These are phyloP conservation scores for Hyphopichia wangnamkhiaoensis DNA, from an alignment of 1,139 yeast species.

Conservation along the genomic window DNA sequence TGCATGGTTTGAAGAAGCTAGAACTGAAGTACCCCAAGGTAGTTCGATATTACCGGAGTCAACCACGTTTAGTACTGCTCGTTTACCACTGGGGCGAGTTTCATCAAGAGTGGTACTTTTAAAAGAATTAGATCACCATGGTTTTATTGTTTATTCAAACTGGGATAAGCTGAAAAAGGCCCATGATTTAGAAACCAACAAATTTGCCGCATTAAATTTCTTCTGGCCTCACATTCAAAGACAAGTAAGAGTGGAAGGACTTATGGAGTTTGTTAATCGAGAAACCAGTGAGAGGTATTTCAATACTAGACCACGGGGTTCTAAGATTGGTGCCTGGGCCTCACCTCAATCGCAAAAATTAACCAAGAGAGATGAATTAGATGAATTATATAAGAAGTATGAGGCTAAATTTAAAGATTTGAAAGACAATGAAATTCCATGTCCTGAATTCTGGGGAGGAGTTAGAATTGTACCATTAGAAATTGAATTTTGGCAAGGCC, in stretches of 20 bases:
- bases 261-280: conserved; percentile 68
- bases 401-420: conserved; percentile 60
- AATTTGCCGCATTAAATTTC: conserved; percentile 81
- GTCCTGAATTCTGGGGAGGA: conserved; percentile 98
- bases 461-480: conserved; percentile 83
- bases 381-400: conserved; percentile 46
- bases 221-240: conserved; percentile 92
- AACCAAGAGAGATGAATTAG: conserved; percentile 60
- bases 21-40: conserved; percentile 39
- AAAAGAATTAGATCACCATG: conserved; percentile 83
- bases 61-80: conserved; percentile 79
- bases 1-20: conserved; percentile 85
- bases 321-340: conserved; percentile 96
- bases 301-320: conserved; percentile 86
- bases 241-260: conserved; percentile 91
- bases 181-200: conserved; percentile 67
- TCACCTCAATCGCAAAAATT: conserved; percentile 79
- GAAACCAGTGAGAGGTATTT: conserved; percentile 79
- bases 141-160: conserved; percentile 88
- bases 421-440: conserved; percentile 65
- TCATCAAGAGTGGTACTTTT: conserved; percentile 81
- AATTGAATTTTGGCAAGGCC: conserved; percentile 97
- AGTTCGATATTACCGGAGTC: conserved; percentile 69
- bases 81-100: conserved; percentile 84
- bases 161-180: conserved; percentile 88